These are phyloP conservation scores for Suillus bovinus DNA, from an alignment of 768 basidiomycete genomes.

Conservation along the genomic window DNA sequence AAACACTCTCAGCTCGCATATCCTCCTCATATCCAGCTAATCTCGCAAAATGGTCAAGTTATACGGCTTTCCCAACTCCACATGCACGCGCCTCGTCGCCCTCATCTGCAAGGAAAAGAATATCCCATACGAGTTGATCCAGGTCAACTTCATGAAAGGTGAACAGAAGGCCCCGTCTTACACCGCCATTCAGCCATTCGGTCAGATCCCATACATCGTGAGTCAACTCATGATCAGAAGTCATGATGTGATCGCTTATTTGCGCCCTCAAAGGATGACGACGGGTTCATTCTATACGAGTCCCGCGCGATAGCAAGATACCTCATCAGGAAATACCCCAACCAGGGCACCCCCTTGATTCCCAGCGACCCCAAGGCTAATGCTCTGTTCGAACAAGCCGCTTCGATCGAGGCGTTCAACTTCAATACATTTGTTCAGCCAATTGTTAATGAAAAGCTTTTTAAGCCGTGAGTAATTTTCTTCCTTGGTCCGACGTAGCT, in stretches of 20 bases:
- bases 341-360: constrained; percentile 50
- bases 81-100: constrained; percentile 54
- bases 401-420: constrained; percentile 49
- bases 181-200: constrained; percentile 56
- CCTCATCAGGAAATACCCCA: constrained; percentile 52
- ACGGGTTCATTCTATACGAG: constrained; percentile 63
- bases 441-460: constrained; percentile 50
- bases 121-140: constrained; percentile 53
- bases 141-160: constrained; percentile 42
- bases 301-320: constrained; percentile 64
- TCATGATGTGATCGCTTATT: background rate
- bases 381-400: constrained; percentile 34
- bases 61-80: constrained; percentile 37
- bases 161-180: constrained; percentile 49
- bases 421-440: constrained; percentile 46
- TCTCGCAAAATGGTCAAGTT: constrained; percentile 35
- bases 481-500: background rate
- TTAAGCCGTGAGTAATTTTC: constrained; percentile 44
- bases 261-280: constrained; percentile 44
- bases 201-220: constrained; percentile 49
- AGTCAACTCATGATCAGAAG: background rate
- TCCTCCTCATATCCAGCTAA: background rate
- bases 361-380: constrained; percentile 42
- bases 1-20: background rate
- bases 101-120: constrained; percentile 53